phyloP scores from a whole-genome alignment of 257 asterid genomes.

The Solanum tacnaense region DNA sequence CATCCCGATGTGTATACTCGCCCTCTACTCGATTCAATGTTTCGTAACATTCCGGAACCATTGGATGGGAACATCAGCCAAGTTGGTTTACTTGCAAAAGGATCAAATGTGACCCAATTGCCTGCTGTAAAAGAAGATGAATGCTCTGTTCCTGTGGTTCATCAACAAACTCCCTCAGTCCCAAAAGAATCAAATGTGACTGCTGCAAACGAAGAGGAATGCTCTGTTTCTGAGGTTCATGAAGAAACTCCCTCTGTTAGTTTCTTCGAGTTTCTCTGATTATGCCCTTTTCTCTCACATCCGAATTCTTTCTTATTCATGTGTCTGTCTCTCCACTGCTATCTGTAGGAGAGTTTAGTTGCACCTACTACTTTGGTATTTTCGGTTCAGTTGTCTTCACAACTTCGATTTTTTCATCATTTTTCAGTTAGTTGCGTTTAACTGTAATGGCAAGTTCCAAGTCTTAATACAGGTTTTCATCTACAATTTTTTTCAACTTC shows the following conservation, averaged over 20 bases:
- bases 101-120: not conserved
- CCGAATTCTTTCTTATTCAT: not conserved
- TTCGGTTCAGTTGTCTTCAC: too few species aligned
- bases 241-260: not conserved
- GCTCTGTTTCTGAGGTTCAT: not conserved
- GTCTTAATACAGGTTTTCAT: not conserved
- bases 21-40: too few species aligned
- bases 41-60: too few species aligned
- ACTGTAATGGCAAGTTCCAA: not conserved
- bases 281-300: not conserved
- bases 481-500: not conserved
- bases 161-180: not conserved
- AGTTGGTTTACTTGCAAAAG: too few species aligned
- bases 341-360: not conserved
- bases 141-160: not conserved
- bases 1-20: too few species aligned
- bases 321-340: not conserved
- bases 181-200: not conserved
- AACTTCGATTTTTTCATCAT: not conserved
- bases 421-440: not conserved
- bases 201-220: not conserved
- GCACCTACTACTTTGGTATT: not conserved
- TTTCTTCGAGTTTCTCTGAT: not conserved
- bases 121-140: not conserved
- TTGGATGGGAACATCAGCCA: too few species aligned